Conservation (phyloP, 2,329 filamentous ascomycete species). For the Pseudogymnoascus sp. region DNA sequence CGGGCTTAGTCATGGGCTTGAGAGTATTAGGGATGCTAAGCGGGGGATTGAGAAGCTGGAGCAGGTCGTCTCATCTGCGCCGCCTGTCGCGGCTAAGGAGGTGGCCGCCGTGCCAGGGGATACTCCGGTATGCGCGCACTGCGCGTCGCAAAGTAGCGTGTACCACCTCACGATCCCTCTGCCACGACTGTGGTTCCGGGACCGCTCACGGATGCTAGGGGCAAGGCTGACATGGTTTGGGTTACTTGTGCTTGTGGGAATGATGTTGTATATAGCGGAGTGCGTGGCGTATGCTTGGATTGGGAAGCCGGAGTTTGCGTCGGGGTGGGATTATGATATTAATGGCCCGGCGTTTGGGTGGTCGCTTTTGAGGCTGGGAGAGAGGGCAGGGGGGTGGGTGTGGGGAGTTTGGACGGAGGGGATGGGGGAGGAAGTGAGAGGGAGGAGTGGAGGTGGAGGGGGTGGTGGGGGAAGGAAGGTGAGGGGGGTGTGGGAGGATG, state of each 20-base stretch:
- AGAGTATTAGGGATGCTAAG: conserved; percentile 45
- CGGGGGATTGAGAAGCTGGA: conserved; percentile 51
- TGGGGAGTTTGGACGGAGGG: neutral
- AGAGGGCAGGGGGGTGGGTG: neutral
- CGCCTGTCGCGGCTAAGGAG: conserved; percentile 28
- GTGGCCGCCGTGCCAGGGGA: conserved; percentile 12
- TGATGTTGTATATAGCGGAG: neutral
- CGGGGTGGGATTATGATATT: neutral
- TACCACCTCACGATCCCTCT: conserved; percentile 19
- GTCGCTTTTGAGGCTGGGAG: neutral
- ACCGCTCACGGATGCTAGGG: conserved; percentile 14
- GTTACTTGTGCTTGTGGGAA: conserved; percentile 13
- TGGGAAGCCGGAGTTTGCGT: neutral
- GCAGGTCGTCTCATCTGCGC: conserved; percentile 34
- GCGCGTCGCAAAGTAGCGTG: conserved; percentile 7
- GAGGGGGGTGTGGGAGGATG: conserved; percentile 3
- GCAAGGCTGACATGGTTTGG: conserved; percentile 22
- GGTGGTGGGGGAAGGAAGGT: neutral
- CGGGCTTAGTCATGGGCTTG: conserved; percentile 41
- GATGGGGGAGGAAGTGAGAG: neutral
- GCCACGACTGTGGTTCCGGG: conserved; percentile 15
- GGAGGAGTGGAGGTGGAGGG: neutral
- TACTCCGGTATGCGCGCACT: neutral
- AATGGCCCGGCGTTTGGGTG: neutral
- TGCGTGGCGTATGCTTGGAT: neutral